Base-by-base conservation (phyloP, 1,284 basidiomycete genomes). In the Marasmius fiardii region DNA sequence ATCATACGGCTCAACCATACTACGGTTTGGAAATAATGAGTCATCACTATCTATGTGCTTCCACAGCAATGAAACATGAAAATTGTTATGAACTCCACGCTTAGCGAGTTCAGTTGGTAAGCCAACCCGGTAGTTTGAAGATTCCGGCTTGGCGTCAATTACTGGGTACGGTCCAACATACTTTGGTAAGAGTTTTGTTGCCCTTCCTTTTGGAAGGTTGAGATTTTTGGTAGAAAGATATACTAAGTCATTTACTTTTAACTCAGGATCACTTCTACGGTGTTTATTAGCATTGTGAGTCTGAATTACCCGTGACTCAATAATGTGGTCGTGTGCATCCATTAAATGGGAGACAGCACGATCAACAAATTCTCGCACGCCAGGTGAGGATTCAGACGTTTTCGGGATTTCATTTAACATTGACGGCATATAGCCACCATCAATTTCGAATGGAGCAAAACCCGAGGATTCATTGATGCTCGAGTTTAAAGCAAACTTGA, bases 61-160 rank as follows among this genome's bases (percentile, higher is more conserved):
- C 0, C 62, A 50, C 0, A 74, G 55, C 3, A 73, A 53, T 0
- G 61, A 65, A 0, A 66, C 62, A 54, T 74, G 72, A 50, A 74
- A 74, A 0, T 61, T 64, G 4, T 62, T 57, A 37, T 71, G 66
- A 3, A 74, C 59, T 0, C 69, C 62, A 0, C 66, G 48, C 3
- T 53, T 33, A 18, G 58, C 61, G 2, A 74, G 55, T 0, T 65
- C 61, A 0, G 47, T 1, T 0, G 68, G 64, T 16, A 74, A 39
- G 1, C 71, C 66, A 0, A 74, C 14, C 3, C 53, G 37, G 54
- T 58, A 72, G 59, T 0, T 63, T 61, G 8, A 56, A 53, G 23
- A 59, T 59, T 41, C 51, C 52, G 23, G 55, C 58, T 28, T 59
- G 11, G 54, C 60, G 18, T 56, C 43, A 0, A 57, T 20, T n/a